Conservation (phyloP, 345 rosid genomes). For the Citrus unshiu region DNA sequence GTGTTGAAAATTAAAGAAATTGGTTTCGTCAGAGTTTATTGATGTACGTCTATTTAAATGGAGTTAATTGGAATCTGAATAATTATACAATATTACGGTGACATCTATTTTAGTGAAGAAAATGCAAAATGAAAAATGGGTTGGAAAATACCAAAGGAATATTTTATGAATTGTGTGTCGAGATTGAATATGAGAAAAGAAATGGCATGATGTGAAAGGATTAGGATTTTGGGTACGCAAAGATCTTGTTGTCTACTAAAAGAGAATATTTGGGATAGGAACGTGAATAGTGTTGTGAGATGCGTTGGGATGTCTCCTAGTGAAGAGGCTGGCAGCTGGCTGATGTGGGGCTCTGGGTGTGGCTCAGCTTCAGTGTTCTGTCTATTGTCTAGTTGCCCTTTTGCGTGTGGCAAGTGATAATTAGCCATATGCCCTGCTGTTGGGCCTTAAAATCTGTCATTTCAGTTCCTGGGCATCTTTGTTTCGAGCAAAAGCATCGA, state of each 20-base stretch:
- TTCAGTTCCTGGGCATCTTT: not conserved
- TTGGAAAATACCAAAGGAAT: not conserved
- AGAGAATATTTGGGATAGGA: conserved; percentile 32
- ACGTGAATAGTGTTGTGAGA: conserved; percentile 10
- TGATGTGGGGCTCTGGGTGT: conserved; percentile 10
- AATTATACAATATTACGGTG: not conserved
- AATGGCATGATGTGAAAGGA: conserved; percentile 7
- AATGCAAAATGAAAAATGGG: not conserved
- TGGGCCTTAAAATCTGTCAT: not conserved
- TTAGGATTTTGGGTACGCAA: conserved; percentile 1
- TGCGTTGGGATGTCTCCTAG: conserved; percentile 28
- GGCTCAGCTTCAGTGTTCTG: conserved; percentile 1
- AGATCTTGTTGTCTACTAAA: conserved; percentile 28
- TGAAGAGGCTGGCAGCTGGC: not conserved
- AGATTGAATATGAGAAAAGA: not conserved
- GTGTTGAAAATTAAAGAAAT: not conserved
- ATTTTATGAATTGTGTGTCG: not conserved
- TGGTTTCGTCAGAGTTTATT: too few relatives aligned
- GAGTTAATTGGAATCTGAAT: not conserved
- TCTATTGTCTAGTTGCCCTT: conserved; percentile 15
- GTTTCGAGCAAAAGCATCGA: conserved; percentile 7
- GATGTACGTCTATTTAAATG: too few relatives aligned
- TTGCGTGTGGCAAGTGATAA: too few relatives aligned
- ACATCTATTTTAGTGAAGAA: not conserved
- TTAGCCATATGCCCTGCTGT: conserved; percentile 20